phyloP scores from a whole-genome alignment of 2,329 filamentous ascomycete genomes.

The Aspergillus sp. region DNA sequence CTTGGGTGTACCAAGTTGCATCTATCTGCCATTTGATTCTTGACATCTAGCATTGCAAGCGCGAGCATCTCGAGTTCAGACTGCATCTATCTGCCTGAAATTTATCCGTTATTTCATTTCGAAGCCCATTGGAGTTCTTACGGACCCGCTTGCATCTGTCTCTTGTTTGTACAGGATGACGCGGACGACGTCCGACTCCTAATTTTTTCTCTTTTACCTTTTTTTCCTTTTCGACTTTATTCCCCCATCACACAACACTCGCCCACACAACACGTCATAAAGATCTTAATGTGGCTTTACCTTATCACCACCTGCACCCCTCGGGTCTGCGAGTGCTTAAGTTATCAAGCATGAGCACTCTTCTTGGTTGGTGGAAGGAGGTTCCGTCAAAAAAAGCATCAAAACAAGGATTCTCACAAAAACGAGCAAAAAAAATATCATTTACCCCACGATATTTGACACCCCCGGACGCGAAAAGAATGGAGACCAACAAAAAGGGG shows the following conservation, averaged over 20 bases:
- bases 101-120: slow-evolving; percentile 15
- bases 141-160: slow-evolving; percentile 3
- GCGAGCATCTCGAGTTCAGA: slow-evolving; percentile 40
- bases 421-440: slow-evolving; percentile 14
- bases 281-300: slow-evolving; percentile 23
- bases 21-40: slow-evolving; percentile 32
- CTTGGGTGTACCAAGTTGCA: slow-evolving; percentile 34
- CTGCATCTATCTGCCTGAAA: slow-evolving; percentile 23
- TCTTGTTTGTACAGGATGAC: background rate
- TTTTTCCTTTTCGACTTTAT: slow-evolving; percentile 7
- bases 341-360: background rate
- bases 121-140: slow-evolving; percentile 12
- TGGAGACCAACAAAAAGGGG: background rate
- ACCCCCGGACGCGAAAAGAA: slow-evolving; percentile 1
- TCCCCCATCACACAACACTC: slow-evolving; percentile 1
- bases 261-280: slow-evolving; percentile 7
- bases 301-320: slow-evolving; percentile 8
- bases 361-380: slow-evolving; percentile 20
- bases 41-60: slow-evolving; percentile 48
- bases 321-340: background rate
- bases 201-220: slow-evolving; percentile 5
- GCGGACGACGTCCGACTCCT: background rate
- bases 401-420: slow-evolving; percentile 12
- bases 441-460: slow-evolving; percentile 3
- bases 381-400: slow-evolving; percentile 18